phyloP scores from a whole-genome alignment of 2,329 filamentous ascomycete genomes.

The Aspergillus nomiae region DNA sequence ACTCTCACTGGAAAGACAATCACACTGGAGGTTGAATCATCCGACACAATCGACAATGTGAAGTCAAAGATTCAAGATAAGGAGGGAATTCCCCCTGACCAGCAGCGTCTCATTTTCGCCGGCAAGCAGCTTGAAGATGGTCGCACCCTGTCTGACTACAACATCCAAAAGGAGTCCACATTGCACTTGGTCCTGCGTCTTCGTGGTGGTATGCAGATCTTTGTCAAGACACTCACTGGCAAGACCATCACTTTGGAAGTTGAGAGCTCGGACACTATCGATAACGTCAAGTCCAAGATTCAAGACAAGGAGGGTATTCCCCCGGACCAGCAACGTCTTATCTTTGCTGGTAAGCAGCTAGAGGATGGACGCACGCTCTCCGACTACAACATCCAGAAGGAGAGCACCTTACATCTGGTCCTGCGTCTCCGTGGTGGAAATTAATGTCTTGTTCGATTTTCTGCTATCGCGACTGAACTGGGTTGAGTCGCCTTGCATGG shows the following conservation, averaged over 20 bases:
- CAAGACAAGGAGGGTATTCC: conserved; percentile 82
- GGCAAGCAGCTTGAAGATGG: conserved; percentile 94
- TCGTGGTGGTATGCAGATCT: conserved; percentile 82
- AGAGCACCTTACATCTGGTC: conserved; percentile 66
- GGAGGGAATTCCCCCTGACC: conserved; percentile 88
- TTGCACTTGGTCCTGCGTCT: conserved; percentile 79
- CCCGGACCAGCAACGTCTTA: conserved; percentile 70
- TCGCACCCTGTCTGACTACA: conserved; percentile 89
- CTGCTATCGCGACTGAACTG: conserved; percentile 25
- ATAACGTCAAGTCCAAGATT: conserved; percentile 71
- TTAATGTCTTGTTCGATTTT: conserved; percentile 25
- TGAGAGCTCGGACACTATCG: conserved; percentile 68
- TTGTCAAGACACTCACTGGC: conserved; percentile 79
- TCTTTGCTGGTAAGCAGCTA: conserved; percentile 70
- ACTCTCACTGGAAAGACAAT: conserved; percentile 83
- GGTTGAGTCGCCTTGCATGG: conserved; percentile 37
- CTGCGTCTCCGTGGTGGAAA: conserved; percentile 47
- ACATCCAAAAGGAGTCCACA: conserved; percentile 91
- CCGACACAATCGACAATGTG: conserved; percentile 91
- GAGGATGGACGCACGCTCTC: conserved; percentile 54
- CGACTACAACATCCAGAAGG: conserved; percentile 62
- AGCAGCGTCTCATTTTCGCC: conserved; percentile 90
- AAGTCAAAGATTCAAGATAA: conserved; percentile 85
- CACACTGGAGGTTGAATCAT: conserved; percentile 85
- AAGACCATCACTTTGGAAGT: conserved; percentile 72